Evolutionary conservation across 2,329 filamentous ascomycete genomes (phyloP), one percentile per base, ranked within the genome.

Genomic region (Neonectria magnoliae): DNA sequence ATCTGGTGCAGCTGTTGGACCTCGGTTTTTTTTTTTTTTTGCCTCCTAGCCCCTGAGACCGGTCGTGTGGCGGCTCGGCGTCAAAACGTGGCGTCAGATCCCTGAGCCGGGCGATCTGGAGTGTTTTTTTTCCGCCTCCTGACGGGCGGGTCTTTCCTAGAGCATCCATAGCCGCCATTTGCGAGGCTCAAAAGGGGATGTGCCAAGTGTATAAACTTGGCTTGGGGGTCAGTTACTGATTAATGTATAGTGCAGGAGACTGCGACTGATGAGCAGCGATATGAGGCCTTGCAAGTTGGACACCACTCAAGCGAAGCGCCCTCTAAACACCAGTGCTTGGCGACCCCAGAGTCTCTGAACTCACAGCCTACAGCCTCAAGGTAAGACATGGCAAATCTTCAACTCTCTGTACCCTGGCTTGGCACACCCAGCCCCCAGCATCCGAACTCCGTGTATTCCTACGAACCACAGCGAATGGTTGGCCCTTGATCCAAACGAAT

Each of bases 1-100:
- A 42, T n/a, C 38, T n/a, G 38, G 16, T 13, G 36, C 36, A 16
- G 36, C 36, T 9, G 36, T 38, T 38, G 36, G 36, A 38, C 36
- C 33, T 47, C 38, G 52, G 25, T 42, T n/a, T 22, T 66, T 64
- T 25, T 25, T 33, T 42, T n/a, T 22, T 66, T 64, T 25, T 25
- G 25, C 29, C 18, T 50, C 52, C 50, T 18, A 56, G 64, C 70
- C 71, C 69, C 69, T 71, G 69, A 73, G 56, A 58, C 64, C 14
- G 66, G 16, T 42, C n/a, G 9, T 69, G 70, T 71, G 68, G 70
- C 71, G 65, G 59, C 61, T 41, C 53, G 66, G 52, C 64, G 64
- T 62, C 50, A 60, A 27, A 60, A 27, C 61, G 55, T 64, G 36
- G 67, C 52, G 59, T 57, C 16, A n/a, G 60, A 50, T 33, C 36